phyloP scores from a whole-genome alignment of 768 basidiomycete genomes.

The Boletus edulis region DNA sequence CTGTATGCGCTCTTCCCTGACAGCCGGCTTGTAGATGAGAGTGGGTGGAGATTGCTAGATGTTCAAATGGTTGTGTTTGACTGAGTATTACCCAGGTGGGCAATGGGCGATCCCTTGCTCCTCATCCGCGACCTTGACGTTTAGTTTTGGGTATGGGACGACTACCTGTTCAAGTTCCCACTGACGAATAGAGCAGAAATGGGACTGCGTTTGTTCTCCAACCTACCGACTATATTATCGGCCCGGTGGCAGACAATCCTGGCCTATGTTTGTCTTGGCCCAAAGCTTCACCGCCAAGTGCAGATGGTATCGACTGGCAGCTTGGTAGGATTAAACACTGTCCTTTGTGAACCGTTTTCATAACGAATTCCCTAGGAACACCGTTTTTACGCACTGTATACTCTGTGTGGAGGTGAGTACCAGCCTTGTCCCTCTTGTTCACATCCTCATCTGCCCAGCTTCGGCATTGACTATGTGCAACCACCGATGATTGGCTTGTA shows the following conservation, averaged over 20 bases:
- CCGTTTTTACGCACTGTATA: conserved; percentile 77
- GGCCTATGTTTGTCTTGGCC: conserved; percentile 77
- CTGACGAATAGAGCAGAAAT: conserved; percentile 15
- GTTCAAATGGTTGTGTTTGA: background rate
- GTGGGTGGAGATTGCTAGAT: conserved; percentile 31
- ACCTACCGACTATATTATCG: conserved; percentile 77
- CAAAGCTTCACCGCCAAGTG: conserved; percentile 56
- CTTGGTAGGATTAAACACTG: conserved; percentile 45
- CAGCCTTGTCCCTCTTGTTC: background rate
- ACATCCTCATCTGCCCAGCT: conserved; percentile 39
- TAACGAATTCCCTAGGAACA: conserved; percentile 38
- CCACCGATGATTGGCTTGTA: conserved; percentile 80
- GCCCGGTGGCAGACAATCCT: conserved; percentile 61
- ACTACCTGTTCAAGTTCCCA: background rate
- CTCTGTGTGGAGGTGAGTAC: conserved; percentile 65
- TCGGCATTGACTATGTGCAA: conserved; percentile 71
- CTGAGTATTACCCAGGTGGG: conserved; percentile 39
- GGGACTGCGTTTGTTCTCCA: conserved; percentile 53
- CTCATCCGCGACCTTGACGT: conserved; percentile 53
- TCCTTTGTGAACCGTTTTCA: background rate
- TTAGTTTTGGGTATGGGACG: conserved; percentile 64
- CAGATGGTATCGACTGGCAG: conserved; percentile 84
- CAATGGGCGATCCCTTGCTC: conserved; percentile 79
- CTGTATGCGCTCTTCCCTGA: conserved; percentile 58
- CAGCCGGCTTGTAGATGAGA: conserved; percentile 65